These are phyloP conservation scores for Copromyces sp. DNA, from an alignment of 495 filamentous ascomycete genomes.

Conservation along the genomic window DNA sequence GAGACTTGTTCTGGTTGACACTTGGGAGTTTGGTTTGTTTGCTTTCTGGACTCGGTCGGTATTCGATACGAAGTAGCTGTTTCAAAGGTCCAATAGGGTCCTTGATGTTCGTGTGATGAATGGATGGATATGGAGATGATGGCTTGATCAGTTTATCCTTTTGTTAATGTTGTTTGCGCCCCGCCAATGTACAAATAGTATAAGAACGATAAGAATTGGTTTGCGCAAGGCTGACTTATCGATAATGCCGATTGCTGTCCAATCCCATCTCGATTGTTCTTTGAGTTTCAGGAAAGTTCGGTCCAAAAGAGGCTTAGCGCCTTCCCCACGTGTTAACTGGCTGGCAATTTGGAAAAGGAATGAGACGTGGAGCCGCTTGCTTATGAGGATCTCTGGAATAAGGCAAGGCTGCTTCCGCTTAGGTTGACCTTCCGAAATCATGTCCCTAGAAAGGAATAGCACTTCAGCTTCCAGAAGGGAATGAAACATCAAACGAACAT, in stretches of 20 bases:
- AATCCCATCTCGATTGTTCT: conserved; percentile 8
- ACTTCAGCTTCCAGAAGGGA: not conserved
- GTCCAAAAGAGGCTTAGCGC: conserved; percentile 17
- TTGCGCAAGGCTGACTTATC: not conserved
- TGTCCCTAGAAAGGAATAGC: not conserved
- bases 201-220: not conserved
- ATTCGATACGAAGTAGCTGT: not conserved
- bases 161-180: not conserved
- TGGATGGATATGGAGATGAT: not conserved
- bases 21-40: not conserved
- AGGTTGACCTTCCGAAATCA: not conserved
- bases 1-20: not conserved
- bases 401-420: not conserved
- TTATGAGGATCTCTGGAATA: not conserved
- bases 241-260: not conserved
- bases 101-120: not conserved
- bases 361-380: not conserved
- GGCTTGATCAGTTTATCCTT: not conserved
- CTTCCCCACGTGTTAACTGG: not conserved
- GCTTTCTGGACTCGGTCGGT: not conserved
- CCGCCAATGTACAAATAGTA: not conserved
- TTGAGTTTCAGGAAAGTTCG: conserved; percentile 26
- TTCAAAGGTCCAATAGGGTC: not conserved
- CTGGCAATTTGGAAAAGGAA: not conserved
- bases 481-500: not conserved